Evolutionary conservation across 768 basidiomycete species (phyloP).

Genomic region (Russula brevipes): DNA sequence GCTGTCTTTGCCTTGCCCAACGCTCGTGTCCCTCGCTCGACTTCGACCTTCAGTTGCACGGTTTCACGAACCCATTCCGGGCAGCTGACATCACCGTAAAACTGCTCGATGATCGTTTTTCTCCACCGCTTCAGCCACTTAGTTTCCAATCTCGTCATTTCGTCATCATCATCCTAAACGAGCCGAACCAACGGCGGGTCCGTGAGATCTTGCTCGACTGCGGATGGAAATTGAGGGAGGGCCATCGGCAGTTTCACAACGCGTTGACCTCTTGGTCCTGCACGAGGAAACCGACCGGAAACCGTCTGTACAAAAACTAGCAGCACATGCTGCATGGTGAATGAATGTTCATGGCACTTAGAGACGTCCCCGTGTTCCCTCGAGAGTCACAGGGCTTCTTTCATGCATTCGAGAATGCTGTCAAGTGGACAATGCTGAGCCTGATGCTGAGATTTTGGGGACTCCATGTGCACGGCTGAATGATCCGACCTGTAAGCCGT

Average conservation of each 20-base stretch:
- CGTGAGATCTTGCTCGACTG: no score
- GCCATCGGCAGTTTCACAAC: background rate
- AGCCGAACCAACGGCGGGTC: no score
- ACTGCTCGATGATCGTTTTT: background rate
- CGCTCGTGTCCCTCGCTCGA: background rate
- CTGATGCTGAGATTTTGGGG: no score
- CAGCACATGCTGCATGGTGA: slow-evolving; percentile 6
- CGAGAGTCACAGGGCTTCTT: background rate
- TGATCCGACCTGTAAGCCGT: no score
- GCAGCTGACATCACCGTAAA: background rate
- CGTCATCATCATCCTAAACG: no score
- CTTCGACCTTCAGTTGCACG: background rate
- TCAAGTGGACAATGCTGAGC: background rate
- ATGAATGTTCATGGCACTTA: background rate
- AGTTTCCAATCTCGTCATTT: no score
- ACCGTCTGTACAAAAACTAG: background rate
- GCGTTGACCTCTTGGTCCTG: background rate
- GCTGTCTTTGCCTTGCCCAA: background rate
- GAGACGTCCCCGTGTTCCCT: background rate
- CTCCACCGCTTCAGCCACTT: no score
- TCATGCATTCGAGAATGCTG: background rate
- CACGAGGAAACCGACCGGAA: slow-evolving; percentile 16
- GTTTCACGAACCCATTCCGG: background rate
- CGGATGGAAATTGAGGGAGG: no score
- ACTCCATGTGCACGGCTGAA: no score